A percentile compares a stretch with the other conserved stretches of the same genome.
Evolutionary conservation across 2,329 filamentous ascomycete species (phyloP).

Genomic region (Fusarium sp.): DNA sequence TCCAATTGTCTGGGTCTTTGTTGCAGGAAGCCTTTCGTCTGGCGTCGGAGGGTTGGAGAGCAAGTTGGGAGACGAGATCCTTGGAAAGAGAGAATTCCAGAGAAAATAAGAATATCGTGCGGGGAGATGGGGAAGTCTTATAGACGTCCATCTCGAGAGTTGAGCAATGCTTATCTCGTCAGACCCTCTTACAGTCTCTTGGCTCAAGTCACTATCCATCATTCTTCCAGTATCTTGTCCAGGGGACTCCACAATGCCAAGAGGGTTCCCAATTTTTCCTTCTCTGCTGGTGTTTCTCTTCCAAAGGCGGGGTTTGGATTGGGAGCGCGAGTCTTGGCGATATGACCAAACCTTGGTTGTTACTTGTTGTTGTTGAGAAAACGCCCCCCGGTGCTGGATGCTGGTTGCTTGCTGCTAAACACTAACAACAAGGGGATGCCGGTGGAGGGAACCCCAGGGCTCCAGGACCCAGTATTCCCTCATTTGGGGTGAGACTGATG

Average conservation of each 20-base stretch:
- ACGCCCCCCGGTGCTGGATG: constrained; percentile 25
- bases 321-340: constrained; percentile 45
- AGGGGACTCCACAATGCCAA: constrained; percentile 45
- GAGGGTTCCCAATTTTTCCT: constrained; percentile 43
- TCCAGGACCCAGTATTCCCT: constrained; percentile 17
- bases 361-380: constrained; percentile 37
- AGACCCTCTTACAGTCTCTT: constrained; percentile 24
- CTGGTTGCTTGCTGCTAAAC: constrained; percentile 1
- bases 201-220: constrained; percentile 36
- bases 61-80: constrained; percentile 24
- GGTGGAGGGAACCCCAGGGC: constrained; percentile 13
- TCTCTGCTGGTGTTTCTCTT: constrained; percentile 41
- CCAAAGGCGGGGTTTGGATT: constrained; percentile 44
- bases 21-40: constrained; percentile 45
- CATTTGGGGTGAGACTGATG: constrained; percentile 1
- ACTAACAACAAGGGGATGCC: constrained; percentile 21
- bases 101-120: constrained; percentile 21
- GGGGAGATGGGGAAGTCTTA: constrained; percentile 44
- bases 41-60: constrained; percentile 35
- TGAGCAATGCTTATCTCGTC: constrained; percentile 37
- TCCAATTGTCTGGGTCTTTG: neutral
- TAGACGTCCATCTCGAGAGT: constrained; percentile 37
- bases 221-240: constrained; percentile 14
- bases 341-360: constrained; percentile 41
- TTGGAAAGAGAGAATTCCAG: constrained; percentile 27